These are phyloP conservation scores for Penicillium sp. DNA, from an alignment of 2,329 filamentous ascomycete genomes.

Conservation along the genomic window DNA sequence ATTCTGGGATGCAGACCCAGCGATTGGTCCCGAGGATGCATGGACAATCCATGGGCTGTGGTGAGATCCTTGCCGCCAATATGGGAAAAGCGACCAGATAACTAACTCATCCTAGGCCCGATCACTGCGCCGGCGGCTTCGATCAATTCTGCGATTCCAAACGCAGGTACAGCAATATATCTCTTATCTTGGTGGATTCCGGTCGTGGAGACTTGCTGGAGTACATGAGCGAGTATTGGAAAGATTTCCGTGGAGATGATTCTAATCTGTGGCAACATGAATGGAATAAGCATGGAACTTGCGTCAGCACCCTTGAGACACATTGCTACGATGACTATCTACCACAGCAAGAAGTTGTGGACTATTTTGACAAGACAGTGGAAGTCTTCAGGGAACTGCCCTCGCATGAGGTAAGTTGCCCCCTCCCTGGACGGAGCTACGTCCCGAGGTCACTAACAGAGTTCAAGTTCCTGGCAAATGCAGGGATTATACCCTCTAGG, in stretches of 20 bases:
- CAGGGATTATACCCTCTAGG: conserved; percentile 58
- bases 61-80: conserved; percentile 34
- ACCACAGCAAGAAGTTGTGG: conserved; percentile 64
- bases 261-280: conserved; percentile 73
- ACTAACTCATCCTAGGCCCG: conserved; percentile 51
- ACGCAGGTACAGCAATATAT: conserved; percentile 67
- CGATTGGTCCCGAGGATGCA: conserved; percentile 65
- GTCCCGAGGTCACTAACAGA: conserved; percentile 3
- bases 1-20: conserved; percentile 72
- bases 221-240: conserved; percentile 73
- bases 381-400: conserved; percentile 67
- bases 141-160: conserved; percentile 64
- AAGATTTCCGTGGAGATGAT: conserved; percentile 65
- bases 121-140: conserved; percentile 70
- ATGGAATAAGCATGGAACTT: conserved; percentile 75
- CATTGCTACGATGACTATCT: conserved; percentile 66
- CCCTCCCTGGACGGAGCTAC: not conserved
- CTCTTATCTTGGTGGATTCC: conserved; percentile 58
- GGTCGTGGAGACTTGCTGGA: conserved; percentile 59
- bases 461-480: conserved; percentile 56
- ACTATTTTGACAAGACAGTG: conserved; percentile 69
- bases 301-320: conserved; percentile 68
- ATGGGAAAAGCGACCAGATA: not conserved
- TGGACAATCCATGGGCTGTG: conserved; percentile 77
- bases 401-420: conserved; percentile 56